Evolutionary conservation across 768 basidiomycete species (phyloP).

Genomic region (Serendipita sp.): DNA sequence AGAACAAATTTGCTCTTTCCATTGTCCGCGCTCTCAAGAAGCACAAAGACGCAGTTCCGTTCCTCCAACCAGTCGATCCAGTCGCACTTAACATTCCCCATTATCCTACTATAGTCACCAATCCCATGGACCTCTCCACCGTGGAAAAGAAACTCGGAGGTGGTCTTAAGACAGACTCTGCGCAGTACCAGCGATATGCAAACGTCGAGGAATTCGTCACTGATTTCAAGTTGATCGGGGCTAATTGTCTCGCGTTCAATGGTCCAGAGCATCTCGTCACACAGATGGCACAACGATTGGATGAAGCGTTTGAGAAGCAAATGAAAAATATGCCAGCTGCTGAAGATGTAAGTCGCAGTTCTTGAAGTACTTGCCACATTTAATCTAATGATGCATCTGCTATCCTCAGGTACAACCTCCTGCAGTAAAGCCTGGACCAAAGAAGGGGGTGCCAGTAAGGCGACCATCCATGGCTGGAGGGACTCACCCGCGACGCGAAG

Average conservation of each 20-base stretch:
- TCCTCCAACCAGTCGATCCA: constrained; percentile 77
- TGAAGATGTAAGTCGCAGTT: constrained; percentile 43
- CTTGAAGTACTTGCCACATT: not conserved
- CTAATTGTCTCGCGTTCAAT: constrained; percentile 83
- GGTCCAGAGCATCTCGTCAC: constrained; percentile 75
- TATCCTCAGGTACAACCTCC: constrained; percentile 25
- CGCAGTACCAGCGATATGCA: constrained; percentile 34
- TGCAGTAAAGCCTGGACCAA: constrained; percentile 26
- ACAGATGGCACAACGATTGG: constrained; percentile 63
- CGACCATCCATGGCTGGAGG: constrained; percentile 71
- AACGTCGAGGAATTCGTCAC: constrained; percentile 63
- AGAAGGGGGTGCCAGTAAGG: constrained; percentile 33
- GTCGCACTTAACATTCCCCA: constrained; percentile 57
- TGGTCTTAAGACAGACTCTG: not conserved
- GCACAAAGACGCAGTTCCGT: constrained; percentile 65
- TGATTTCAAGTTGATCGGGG: constrained; percentile 79
- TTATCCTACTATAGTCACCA: constrained; percentile 71
- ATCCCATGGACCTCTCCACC: constrained; percentile 88
- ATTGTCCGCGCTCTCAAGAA: constrained; percentile 74
- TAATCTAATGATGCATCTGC: not conserved
- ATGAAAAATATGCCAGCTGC: constrained; percentile 67
- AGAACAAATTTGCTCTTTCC: constrained; percentile 65
- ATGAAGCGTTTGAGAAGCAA: constrained; percentile 76
- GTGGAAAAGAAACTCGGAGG: constrained; percentile 66
- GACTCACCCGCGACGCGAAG: constrained; percentile 58